Conservation (phyloP, 2,329 filamentous ascomycete species). For the Fusarium devonianum region DNA sequence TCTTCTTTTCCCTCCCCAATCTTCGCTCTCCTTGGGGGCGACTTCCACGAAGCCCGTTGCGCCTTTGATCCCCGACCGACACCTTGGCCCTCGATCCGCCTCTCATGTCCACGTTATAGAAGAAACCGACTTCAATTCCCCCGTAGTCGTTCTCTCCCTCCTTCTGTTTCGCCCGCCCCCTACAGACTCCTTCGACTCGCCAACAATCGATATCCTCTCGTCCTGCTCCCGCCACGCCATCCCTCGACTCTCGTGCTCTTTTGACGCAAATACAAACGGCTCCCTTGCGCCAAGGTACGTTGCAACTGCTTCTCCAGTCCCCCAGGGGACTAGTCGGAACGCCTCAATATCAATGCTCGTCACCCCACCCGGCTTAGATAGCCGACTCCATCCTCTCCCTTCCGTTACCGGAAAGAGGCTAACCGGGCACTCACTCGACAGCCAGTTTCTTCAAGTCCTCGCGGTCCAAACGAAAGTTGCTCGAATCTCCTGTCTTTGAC, state of each 20-base stretch:
- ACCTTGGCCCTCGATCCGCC: conserved; percentile 17
- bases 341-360: conserved; percentile 19
- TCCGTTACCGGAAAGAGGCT: conserved; percentile 15
- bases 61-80: background rate
- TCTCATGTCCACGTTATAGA: conserved; percentile 49
- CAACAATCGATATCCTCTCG: conserved; percentile 23
- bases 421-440: conserved; percentile 7
- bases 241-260: conserved; percentile 18
- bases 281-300: conserved; percentile 33
- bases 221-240: conserved; percentile 18
- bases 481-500: conserved; percentile 10
- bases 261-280: conserved; percentile 19
- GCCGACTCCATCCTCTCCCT: conserved; percentile 17
- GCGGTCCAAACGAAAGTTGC: conserved; percentile 11
- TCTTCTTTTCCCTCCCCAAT: conserved; percentile 10
- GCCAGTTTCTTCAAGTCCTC: conserved; percentile 6
- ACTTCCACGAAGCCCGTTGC: conserved; percentile 10
- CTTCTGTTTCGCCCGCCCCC: conserved; percentile 20
- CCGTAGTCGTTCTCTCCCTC: conserved; percentile 33
- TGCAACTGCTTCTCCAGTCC: conserved; percentile 10
- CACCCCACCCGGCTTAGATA: conserved; percentile 25
- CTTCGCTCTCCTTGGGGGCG: conserved; percentile 35
- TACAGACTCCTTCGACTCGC: conserved; percentile 15
- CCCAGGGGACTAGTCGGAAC: too few relatives aligned
- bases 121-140: too few relatives aligned